Conservation (phyloP, 139 green algal species). For the Desmodesmus armatus region DNA sequence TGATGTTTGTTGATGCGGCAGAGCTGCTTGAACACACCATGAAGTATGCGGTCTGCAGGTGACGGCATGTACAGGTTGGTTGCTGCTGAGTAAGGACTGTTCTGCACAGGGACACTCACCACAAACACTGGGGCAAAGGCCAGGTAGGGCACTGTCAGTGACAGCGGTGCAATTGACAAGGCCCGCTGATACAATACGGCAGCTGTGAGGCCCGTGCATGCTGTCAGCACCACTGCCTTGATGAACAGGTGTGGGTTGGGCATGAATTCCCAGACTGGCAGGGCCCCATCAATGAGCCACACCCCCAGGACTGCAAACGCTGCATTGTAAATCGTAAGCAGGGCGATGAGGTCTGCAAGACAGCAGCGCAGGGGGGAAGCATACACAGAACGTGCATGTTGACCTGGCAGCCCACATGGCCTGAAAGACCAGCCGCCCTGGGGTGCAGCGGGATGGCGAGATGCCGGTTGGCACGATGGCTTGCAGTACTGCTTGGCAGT, state of each 20-base stretch:
- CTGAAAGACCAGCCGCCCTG: too few species aligned
- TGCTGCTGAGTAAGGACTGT: conserved; percentile 34
- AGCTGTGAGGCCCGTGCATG: neutral
- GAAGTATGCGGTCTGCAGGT: neutral
- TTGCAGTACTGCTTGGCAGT: too few species aligned
- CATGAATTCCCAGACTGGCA: neutral
- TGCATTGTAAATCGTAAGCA: conserved; percentile 51
- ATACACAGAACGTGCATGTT: neutral
- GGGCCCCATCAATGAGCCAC: neutral
- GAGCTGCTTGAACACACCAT: too few species aligned
- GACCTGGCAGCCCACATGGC: too few species aligned
- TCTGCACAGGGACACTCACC: too few species aligned
- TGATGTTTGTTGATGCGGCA: too few species aligned
- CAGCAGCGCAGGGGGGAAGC: neutral
- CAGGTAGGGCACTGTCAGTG: conserved; percentile 73
- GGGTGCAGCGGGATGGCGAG: too few species aligned
- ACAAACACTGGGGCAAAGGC: conserved; percentile 74
- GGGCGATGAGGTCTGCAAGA: conserved; percentile 38
- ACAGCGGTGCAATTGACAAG: conserved; percentile 66
- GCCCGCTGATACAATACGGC: conserved; percentile 63
- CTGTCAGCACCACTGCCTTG: neutral
- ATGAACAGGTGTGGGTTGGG: neutral
- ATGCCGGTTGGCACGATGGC: too few species aligned
- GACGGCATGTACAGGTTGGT: neutral
- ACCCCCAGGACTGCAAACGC: conserved; percentile 31